Conservation (phyloP, 2,329 filamentous ascomycete species). For the Cercospora zeina region DNA sequence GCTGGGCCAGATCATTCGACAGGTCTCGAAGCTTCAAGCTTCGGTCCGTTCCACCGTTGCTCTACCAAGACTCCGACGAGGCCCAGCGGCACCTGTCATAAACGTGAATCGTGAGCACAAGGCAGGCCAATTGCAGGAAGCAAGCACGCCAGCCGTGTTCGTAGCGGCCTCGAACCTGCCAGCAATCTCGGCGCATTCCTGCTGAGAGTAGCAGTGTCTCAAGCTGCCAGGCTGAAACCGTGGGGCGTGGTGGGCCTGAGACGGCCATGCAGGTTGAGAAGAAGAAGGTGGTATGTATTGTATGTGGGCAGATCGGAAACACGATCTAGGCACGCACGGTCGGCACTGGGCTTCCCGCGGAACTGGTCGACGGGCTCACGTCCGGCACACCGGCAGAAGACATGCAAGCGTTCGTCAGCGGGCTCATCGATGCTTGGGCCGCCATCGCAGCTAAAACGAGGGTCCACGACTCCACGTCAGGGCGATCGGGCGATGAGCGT, state of each 20-base stretch:
- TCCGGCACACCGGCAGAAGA: no score
- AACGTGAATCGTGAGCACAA: background rate
- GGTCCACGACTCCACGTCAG: constrained; percentile 4
- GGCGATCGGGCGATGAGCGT: constrained; percentile 15
- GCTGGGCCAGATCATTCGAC: background rate
- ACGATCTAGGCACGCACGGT: constrained; percentile 1
- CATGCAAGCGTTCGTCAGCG: background rate
- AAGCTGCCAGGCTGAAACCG: background rate
- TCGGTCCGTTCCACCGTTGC: constrained; percentile 1
- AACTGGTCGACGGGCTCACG: background rate
- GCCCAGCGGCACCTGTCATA: background rate
- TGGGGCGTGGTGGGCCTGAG: background rate
- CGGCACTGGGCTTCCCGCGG: background rate
- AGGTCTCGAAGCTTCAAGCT: background rate
- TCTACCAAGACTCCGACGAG: constrained; percentile 1
- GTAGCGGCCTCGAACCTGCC: background rate
- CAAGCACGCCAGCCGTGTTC: background rate
- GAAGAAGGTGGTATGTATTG: background rate
- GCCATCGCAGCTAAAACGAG: constrained; percentile 6
- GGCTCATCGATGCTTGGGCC: background rate
- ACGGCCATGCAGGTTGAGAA: background rate
- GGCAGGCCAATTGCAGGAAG: background rate
- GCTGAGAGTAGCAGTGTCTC: background rate
- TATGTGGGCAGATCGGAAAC: background rate
- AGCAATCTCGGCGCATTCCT: background rate